Evolutionary conservation across 2,329 filamentous ascomycete genomes (phyloP).

Genomic region (Talaromyces atroroseus): DNA sequence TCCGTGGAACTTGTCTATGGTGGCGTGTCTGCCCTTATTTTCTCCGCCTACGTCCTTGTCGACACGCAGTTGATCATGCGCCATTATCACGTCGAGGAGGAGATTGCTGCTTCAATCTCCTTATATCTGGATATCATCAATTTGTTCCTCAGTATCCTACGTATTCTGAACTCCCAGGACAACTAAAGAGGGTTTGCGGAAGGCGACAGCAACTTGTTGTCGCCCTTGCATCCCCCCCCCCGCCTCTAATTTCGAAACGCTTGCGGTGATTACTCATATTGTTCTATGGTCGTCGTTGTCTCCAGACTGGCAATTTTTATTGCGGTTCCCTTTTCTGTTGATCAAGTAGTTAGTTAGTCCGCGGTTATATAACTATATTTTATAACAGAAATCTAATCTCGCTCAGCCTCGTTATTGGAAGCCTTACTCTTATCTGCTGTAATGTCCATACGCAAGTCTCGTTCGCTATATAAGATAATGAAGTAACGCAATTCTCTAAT

Average conservation of each 20-base stretch:
- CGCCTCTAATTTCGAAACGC: neutral
- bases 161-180: conserved; percentile 92
- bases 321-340: neutral
- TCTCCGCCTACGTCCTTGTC: conserved; percentile 90
- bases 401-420: neutral
- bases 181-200: conserved; percentile 56
- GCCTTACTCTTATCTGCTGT: neutral
- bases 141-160: conserved; percentile 88
- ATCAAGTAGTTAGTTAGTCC: neutral
- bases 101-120: conserved; percentile 91
- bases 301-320: neutral
- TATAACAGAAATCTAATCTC: neutral
- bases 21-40: conserved; percentile 74
- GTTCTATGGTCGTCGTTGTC: neutral
- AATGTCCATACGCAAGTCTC: neutral
- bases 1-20: conserved; percentile 82
- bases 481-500: neutral
- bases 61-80: conserved; percentile 95
- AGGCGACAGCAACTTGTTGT: too few relatives aligned
- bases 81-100: conserved; percentile 95
- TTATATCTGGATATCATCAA: conserved; percentile 96
- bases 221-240: too few relatives aligned
- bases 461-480: neutral
- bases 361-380: neutral
- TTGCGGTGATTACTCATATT: neutral